Conservation (phyloP, 2,329 filamentous ascomycete genomes). For the Arthrobotrys sinensis region DNA sequence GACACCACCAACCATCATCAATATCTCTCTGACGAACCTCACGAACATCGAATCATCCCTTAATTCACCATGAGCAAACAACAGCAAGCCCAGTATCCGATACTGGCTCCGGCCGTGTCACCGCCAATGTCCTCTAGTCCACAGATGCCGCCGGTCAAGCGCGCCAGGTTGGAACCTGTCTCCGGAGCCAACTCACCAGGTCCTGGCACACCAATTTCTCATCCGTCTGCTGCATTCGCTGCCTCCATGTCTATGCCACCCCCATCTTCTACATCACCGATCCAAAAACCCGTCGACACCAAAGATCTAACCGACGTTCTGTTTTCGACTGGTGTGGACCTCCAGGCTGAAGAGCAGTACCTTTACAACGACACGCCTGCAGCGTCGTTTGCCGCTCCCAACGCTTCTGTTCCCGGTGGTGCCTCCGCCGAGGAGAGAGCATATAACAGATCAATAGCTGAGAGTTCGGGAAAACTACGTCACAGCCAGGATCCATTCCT, state of each 20-base stretch:
- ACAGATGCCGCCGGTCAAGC: conserved; percentile 53
- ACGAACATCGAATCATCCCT: not conserved
- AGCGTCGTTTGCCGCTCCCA: conserved; percentile 32
- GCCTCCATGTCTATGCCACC: conserved; percentile 58
- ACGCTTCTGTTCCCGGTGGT: conserved; percentile 5
- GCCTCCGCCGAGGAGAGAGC: conserved; percentile 28
- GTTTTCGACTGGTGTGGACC: conserved; percentile 64
- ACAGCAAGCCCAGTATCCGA: conserved; percentile 29
- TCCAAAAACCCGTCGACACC: conserved; percentile 64
- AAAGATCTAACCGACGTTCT: conserved; percentile 65
- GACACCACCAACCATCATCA: not conserved
- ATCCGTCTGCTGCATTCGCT: conserved; percentile 49
- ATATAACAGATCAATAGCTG: conserved; percentile 38
- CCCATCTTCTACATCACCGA: conserved; percentile 52
- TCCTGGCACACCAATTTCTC: conserved; percentile 33
- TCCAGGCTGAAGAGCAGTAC: conserved; percentile 64
- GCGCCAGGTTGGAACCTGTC: conserved; percentile 47
- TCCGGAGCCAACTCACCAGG: conserved; percentile 45
- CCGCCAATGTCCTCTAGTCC: conserved; percentile 32
- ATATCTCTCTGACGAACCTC: not conserved
- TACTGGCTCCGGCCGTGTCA: conserved; percentile 48
- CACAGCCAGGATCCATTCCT: conserved; percentile 53
- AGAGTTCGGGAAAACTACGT: conserved; percentile 49
- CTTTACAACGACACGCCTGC: conserved; percentile 62
- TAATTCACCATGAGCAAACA: conserved; percentile 10